Evolutionary conservation across 2,329 filamentous ascomycete genomes (phyloP).

Genomic region (Venturia effusa): DNA sequence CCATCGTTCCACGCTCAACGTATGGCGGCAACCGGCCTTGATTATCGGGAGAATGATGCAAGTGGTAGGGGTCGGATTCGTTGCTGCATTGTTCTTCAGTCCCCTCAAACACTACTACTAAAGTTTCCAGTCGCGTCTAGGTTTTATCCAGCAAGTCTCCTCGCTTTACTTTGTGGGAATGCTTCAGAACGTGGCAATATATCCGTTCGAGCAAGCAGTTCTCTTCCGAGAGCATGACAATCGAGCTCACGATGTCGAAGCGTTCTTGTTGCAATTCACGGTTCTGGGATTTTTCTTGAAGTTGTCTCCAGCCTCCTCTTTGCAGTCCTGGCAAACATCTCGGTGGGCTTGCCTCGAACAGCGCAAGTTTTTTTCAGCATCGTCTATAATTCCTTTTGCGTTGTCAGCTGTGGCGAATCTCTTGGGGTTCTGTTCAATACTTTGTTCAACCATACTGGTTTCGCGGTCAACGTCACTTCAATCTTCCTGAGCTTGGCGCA

Average conservation of each 20-base stretch:
- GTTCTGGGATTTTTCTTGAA: constrained; percentile 61
- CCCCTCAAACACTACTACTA: constrained; percentile 59
- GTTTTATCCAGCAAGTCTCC: constrained; percentile 61
- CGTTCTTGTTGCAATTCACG: constrained; percentile 61
- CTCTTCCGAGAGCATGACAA: constrained; percentile 69
- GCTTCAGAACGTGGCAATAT: constrained; percentile 68
- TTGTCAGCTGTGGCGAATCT: constrained; percentile 65
- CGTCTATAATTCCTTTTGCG: constrained; percentile 59
- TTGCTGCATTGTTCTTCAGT: constrained; percentile 46
- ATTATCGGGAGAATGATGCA: too few species aligned
- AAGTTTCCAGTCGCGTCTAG: constrained; percentile 61
- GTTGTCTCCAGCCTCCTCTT: constrained; percentile 55
- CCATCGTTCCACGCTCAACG: too few species aligned
- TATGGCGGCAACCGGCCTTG: too few species aligned
- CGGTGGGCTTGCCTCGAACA: constrained; percentile 53
- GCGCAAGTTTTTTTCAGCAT: constrained; percentile 55
- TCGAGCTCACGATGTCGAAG: constrained; percentile 57
- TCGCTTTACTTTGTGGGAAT: constrained; percentile 67
- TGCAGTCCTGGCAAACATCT: constrained; percentile 51
- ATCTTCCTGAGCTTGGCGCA: constrained; percentile 60
- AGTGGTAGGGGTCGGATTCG: constrained; percentile 24
- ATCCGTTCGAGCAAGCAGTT: constrained; percentile 65
- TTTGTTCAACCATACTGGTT: constrained; percentile 62
- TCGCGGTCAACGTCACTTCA: constrained; percentile 62
- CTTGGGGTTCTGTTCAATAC: constrained; percentile 75